Percentiles rank a stretch among this genome's conserved stretches.
Evolutionary conservation across 2,329 filamentous ascomycete species (phyloP).

Genomic region (Byssoonygena ceratinophila): DNA sequence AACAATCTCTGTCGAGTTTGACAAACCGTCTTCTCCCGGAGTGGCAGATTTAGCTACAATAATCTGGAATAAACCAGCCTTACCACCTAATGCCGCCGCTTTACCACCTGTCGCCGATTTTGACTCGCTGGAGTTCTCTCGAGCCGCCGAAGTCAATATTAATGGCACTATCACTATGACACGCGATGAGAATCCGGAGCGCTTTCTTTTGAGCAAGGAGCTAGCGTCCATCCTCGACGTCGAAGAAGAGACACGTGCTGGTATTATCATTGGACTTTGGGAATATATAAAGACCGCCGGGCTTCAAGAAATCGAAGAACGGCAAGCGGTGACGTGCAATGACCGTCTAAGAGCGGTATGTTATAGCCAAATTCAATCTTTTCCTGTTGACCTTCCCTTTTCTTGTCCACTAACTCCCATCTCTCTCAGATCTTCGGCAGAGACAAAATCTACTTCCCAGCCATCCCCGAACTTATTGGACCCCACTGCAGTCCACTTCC

Average conservation of each 20-base stretch:
- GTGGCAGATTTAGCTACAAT: slow-evolving; percentile 43
- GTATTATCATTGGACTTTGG: slow-evolving; percentile 85
- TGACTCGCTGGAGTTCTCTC: slow-evolving; percentile 82
- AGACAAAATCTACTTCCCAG: slow-evolving; percentile 74
- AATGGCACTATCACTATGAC: slow-evolving; percentile 82
- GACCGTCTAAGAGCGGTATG: slow-evolving; percentile 65
- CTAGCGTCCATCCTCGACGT: slow-evolving; percentile 79
- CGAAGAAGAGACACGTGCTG: slow-evolving; percentile 73
- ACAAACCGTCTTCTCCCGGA: slow-evolving; percentile 33
- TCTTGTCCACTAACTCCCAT: not conserved
- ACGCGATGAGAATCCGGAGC: slow-evolving; percentile 74
- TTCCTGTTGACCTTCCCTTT: not conserved
- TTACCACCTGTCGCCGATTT: slow-evolving; percentile 64
- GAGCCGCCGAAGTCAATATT: slow-evolving; percentile 81
- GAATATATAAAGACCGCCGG: slow-evolving; percentile 82
- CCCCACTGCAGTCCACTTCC: slow-evolving; percentile 68
- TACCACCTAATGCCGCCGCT: slow-evolving; percentile 41
- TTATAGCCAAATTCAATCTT: slow-evolving; percentile 9
- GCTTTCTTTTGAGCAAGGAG: slow-evolving; percentile 66
- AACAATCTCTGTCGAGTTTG: slow-evolving; percentile 43
- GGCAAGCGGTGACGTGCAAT: slow-evolving; percentile 84
- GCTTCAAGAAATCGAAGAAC: slow-evolving; percentile 89
- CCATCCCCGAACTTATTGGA: slow-evolving; percentile 68
- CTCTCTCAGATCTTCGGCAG: slow-evolving; percentile 55
- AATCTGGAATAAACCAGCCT: slow-evolving; percentile 76